A percentile compares a stretch with the other conserved stretches of the same genome.
Evolutionary conservation across 169 alveolate genomes (phyloP).

Genomic region (Eimeria praecox): DNA sequence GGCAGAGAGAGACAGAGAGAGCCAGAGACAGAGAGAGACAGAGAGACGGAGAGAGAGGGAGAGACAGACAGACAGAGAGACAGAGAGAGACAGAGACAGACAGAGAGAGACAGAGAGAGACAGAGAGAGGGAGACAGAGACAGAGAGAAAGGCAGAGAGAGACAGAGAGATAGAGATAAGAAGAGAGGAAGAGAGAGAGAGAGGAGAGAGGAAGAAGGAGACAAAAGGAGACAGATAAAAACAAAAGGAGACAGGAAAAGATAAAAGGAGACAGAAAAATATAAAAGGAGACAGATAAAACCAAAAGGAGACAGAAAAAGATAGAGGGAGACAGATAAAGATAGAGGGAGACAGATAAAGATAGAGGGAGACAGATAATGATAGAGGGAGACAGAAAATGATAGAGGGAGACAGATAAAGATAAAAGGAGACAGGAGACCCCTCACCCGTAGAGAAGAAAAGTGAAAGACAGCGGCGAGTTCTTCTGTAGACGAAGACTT

Average conservation of each 20-base stretch:
- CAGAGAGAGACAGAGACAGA: too few relatives aligned
- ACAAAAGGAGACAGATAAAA: neutral
- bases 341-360: neutral
- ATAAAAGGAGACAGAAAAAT: neutral
- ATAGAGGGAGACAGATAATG: neutral
- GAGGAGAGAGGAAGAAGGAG: too few relatives aligned
- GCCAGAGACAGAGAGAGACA: too few relatives aligned
- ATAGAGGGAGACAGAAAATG: neutral
- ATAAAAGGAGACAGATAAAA: neutral
- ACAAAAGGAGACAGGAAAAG: neutral
- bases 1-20: neutral
- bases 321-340: neutral
- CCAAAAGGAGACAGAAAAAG: neutral
- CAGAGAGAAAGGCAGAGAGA: neutral
- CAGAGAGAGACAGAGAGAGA: too few relatives aligned
- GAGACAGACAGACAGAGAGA: too few relatives aligned
- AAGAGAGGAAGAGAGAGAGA: too few relatives aligned
- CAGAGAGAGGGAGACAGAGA: neutral
- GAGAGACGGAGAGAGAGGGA: too few relatives aligned
- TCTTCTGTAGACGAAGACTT: neutral
- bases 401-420: neutral
- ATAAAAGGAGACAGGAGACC: neutral
- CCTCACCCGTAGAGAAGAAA: conserved; percentile 38
- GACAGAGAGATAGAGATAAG: neutral
- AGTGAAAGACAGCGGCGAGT: conserved; percentile 60